phyloP scores from a whole-genome alignment of 2,329 filamentous ascomycete species.

The Penicillium sp. region DNA sequence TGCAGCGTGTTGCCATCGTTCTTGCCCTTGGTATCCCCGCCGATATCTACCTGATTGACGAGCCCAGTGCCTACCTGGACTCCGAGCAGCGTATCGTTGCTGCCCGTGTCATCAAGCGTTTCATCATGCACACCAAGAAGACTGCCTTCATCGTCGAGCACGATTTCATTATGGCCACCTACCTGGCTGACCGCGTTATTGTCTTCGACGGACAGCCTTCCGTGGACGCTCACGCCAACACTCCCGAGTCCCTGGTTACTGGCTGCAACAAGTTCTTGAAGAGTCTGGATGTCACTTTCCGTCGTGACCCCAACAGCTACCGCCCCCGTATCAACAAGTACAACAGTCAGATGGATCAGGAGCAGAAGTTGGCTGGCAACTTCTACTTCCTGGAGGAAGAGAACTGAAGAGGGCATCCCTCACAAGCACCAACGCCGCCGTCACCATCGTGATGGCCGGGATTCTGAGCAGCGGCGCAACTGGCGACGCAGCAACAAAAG shows the following conservation, averaged over 20 bases:
- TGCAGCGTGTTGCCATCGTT: conserved; percentile 98
- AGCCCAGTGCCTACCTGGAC: conserved; percentile 96
- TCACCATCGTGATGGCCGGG: conserved; percentile 45
- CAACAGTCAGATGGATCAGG: conserved; percentile 93
- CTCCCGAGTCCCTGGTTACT: conserved; percentile 87
- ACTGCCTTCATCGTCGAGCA: conserved; percentile 99
- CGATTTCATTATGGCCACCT: conserved; percentile 97
- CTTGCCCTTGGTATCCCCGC: conserved; percentile 93
- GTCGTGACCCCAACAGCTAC: conserved; percentile 94
- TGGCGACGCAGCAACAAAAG: conserved; percentile 40
- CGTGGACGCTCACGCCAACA: conserved; percentile 83
- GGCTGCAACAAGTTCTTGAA: conserved; percentile 97
- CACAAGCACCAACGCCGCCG: conserved; percentile 46
- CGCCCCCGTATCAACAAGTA: conserved; percentile 98
- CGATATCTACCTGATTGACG: conserved; percentile 98
- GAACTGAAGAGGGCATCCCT: conserved; percentile 69
- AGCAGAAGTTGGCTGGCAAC: conserved; percentile 93
- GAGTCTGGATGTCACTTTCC: conserved; percentile 97
- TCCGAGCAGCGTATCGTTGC: conserved; percentile 99
- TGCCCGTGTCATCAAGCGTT: conserved; percentile 96
- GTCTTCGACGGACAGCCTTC: conserved; percentile 97
- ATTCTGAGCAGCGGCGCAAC: conserved; percentile 43
- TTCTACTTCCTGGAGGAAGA: conserved; percentile 98
- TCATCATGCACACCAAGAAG: conserved; percentile 99
- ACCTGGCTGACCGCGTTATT: conserved; percentile 90